Base-by-base conservation (phyloP, 495 filamentous ascomycete species). In the Aspergillus heteromorphus region DNA sequence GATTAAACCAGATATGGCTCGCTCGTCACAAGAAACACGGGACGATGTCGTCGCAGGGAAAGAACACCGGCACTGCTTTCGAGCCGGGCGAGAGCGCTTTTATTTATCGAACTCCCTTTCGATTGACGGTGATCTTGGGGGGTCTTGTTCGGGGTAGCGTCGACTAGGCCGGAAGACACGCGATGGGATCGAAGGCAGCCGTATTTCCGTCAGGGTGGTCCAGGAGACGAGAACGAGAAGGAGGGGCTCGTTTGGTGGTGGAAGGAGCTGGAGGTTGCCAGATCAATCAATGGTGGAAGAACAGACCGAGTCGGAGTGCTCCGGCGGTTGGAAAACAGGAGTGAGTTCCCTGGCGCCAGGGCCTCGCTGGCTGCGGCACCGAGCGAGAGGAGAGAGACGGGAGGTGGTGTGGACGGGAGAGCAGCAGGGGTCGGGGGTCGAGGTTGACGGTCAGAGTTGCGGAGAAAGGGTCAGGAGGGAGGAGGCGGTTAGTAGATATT, bases 291-390 rank as follows among this genome's bases (percentile, higher is more conserved):
- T 42, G 29, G 41, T n/a, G 20, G 31, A 40, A 48, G 42, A 55
- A 31, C 27, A 27, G 25, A 27, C 38, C 21, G 36, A 23, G 49
- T 45, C 42, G 42, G 49, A 17, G 52, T 45, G 25, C 17, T 53
- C 53, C 49, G 49, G 42, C 20, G n/a, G 54, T 27, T 48, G 40
- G 30, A 45, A 51, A 49, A 43, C 16, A 55, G 11, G 1, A 30
- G 31, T 27, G n/a, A n/a, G n/a, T n/a, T n/a, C 43, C 43, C 43
- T 47, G 43, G 43, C 43, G 43, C 27, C 43, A 47, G 16, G 43
- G 21, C 43, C 43, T 47, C 34, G 13, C n/a, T 38, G n/a, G 23
- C n/a, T 17, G 25, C 20, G 36, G 6, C 23, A n/a, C 14, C 17
- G 10, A 19, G 47, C 40, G 40, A 10, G 41, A 41, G 40, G 40